Evolutionary conservation across 176 grass and related monocot genomes (phyloP).

Genomic region (Cenchrus purpureus): DNA sequence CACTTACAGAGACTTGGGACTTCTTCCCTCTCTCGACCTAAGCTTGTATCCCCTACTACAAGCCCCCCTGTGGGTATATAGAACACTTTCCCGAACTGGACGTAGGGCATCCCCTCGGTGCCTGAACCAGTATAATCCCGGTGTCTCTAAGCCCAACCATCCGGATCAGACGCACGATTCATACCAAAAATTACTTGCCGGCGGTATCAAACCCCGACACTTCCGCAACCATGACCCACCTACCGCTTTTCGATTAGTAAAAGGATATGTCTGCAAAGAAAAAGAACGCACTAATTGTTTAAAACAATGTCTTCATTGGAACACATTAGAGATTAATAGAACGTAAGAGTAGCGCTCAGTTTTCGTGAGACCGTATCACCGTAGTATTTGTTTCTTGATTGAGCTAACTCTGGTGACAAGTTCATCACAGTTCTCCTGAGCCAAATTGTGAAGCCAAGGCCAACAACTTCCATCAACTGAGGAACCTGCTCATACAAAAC

Average conservation of each 20-base stretch:
- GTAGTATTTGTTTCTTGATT: conserved; percentile 72
- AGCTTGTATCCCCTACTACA: too few relatives aligned
- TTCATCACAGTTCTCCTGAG: conserved; percentile 82
- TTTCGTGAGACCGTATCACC: conserved; percentile 27
- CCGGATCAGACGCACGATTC: too few relatives aligned
- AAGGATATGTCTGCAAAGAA: background rate
- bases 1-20: too few relatives aligned
- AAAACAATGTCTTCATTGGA: background rate
- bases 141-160: too few relatives aligned
- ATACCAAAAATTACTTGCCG: too few relatives aligned
- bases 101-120: too few relatives aligned
- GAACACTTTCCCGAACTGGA: too few relatives aligned
- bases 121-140: too few relatives aligned
- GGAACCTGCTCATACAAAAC: conserved; percentile 60
- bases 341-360: conserved; percentile 29
- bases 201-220: too few relatives aligned
- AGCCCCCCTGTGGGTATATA: too few relatives aligned
- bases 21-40: too few relatives aligned
- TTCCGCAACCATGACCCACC: too few relatives aligned
- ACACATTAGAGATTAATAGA: background rate
- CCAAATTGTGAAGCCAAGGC: conserved; percentile 89
- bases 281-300: conserved; percentile 14
- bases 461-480: conserved; percentile 86
- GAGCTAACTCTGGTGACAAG: conserved; percentile 51
- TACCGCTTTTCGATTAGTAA: background rate